Evolutionary conservation across 1,284 basidiomycete species (phyloP).

Genomic region (Trametes versicolor): DNA sequence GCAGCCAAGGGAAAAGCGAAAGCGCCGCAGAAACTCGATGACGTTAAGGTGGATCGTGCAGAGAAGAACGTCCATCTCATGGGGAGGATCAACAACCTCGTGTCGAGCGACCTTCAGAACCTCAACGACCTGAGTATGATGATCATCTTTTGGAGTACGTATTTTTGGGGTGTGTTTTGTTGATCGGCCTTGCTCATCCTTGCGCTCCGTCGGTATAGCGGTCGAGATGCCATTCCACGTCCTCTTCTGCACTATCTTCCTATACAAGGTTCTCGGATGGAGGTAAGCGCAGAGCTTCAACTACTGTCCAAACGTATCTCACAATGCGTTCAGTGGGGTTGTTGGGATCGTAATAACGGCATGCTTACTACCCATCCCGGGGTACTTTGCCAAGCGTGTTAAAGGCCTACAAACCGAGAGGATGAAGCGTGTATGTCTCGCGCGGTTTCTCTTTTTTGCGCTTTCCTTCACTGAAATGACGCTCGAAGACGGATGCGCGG

Average conservation of each 20-base stretch:
- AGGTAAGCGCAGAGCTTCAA: slow-evolving; percentile 40
- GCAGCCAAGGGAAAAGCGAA: slow-evolving; percentile 29
- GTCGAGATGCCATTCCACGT: slow-evolving; percentile 41
- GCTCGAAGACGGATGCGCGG: slow-evolving; percentile 54
- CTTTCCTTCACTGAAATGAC: too few species aligned
- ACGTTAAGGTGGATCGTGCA: neutral
- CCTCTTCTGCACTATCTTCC: slow-evolving; percentile 51
- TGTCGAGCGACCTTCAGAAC: slow-evolving; percentile 29
- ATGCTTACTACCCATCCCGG: slow-evolving; percentile 61
- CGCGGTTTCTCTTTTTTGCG: too few species aligned
- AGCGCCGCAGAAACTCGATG: neutral
- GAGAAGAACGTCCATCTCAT: slow-evolving; percentile 49
- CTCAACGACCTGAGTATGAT: slow-evolving; percentile 14
- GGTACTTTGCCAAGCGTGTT: slow-evolving; percentile 44
- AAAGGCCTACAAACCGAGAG: slow-evolving; percentile 44
- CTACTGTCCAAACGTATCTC: neutral
- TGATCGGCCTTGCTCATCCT: too few species aligned
- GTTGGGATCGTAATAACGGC: slow-evolving; percentile 64
- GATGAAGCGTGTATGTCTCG: slow-evolving; percentile 43
- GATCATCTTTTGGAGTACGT: slow-evolving; percentile 18
- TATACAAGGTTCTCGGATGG: slow-evolving; percentile 59
- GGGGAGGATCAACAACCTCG: slow-evolving; percentile 55
- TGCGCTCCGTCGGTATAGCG: neutral
- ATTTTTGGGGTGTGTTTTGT: neutral
- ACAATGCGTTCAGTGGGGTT: slow-evolving; percentile 46